Base-by-base conservation (phyloP, 1,284 basidiomycete species). In the Puccinia polysora region DNA sequence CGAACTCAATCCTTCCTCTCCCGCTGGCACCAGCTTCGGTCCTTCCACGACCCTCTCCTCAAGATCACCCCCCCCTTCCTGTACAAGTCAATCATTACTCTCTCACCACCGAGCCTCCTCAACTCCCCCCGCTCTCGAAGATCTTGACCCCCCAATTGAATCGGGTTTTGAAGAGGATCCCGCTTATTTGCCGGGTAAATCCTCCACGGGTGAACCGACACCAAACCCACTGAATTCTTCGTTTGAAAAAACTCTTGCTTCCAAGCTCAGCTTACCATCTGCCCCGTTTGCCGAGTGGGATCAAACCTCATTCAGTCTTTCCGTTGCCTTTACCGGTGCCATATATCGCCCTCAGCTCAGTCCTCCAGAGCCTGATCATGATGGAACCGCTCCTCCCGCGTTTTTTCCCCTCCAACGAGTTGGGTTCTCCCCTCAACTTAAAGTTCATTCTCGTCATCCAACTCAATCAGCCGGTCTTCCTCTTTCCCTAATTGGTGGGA, bases 401-500 rank as follows among this genome's bases (percentile, higher is more conserved):
- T 79, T 79, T 73, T 79, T 79, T 73, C 78, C 78, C 20, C 74
- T 76, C n/a, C 75, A 77, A 32, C 74, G 77, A 43, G 77, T 79
- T 65, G 75, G 76, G 45, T 78, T 78, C 73, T 75, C 77, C 4
- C 78, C 78, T 40, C 74, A 76, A n/a, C 65, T 79, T 4, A 73
- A 76, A 20, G 75, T 79, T 55, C 30, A 74, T 73, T 14, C 56
- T 65, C 5, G 75, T 76, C 40, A 67, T 74, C 0, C 74, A 75
- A 71, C 25, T 73, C 43, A 56, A 8, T 4, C 28, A 8, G 74
- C 30, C 15, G 73, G 71, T 25, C 71, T 65, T 18, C 63, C 49
- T 12, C 38, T 65, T 12, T 32, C 43, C 30, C 18, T 56, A 2
- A 70, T 79, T 36, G 75, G 77, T 12, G 78, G 78, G 5, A 78